A percentile compares a stretch with the other conserved stretches of the same genome.
phyloP scores from a whole-genome alignment of 129 eudicot genomes.

The Sambucus nigra region DNA sequence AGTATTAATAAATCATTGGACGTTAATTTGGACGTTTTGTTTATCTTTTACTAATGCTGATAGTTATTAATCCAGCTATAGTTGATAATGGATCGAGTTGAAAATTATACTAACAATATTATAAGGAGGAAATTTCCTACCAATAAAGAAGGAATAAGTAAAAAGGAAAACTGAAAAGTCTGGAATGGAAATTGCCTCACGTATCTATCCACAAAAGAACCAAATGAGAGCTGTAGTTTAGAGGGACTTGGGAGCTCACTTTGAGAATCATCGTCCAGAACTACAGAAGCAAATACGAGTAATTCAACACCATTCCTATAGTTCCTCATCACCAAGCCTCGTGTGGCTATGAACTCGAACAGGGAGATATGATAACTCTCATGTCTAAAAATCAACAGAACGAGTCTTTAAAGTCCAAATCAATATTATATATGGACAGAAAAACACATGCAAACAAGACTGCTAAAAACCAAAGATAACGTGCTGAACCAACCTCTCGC shows the following conservation, averaged over 20 bases:
- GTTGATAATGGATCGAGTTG: too few species aligned
- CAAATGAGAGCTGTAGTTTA: neutral
- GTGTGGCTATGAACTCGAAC: slow-evolving; percentile 28
- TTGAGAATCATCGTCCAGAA: slow-evolving; percentile 28
- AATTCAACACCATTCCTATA: slow-evolving; percentile 41
- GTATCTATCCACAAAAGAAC: neutral
- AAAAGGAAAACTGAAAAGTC: neutral
- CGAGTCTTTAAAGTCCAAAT: slow-evolving; percentile 1
- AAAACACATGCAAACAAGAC: too few species aligned
- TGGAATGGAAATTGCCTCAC: neutral
- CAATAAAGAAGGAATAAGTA: neutral
- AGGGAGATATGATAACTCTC: slow-evolving; percentile 20
- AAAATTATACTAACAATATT: neutral
- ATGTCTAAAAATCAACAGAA: slow-evolving; percentile 19
- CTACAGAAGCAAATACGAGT: slow-evolving; percentile 43
- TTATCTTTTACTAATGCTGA: too few species aligned
- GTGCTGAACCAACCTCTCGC: slow-evolving; percentile 27
- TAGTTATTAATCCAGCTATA: too few species aligned
- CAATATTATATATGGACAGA: neutral
- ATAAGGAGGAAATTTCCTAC: neutral
- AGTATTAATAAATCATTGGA: too few species aligned
- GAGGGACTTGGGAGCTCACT: slow-evolving; percentile 26
- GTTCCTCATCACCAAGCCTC: slow-evolving; percentile 37
- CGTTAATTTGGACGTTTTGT: neutral
- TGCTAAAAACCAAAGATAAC: neutral